Evolutionary conservation across 1,284 basidiomycete genomes (phyloP).

Genomic region (Cryptococcus neoformans): DNA sequence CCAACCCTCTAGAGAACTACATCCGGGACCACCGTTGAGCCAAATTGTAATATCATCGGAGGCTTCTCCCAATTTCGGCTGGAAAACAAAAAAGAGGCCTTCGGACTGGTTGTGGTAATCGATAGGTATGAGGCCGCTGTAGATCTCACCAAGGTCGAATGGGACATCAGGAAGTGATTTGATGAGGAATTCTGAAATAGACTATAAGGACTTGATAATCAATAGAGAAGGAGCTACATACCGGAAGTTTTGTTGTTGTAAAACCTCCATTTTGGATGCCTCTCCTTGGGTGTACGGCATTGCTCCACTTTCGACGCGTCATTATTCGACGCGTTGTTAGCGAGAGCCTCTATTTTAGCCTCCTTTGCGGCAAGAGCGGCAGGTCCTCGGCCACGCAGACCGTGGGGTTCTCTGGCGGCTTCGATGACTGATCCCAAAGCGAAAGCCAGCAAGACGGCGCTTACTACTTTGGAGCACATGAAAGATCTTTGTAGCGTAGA

Average conservation of each 20-base stretch:
- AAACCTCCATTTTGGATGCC: neutral
- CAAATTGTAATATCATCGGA: conserved; percentile 32
- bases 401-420: neutral
- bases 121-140: conserved; percentile 23
- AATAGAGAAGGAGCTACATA: neutral
- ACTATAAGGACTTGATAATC: neutral
- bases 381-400: neutral
- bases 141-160: conserved; percentile 25
- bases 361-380: conserved; percentile 1
- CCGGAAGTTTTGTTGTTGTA: conserved; percentile 5
- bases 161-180: conserved; percentile 18
- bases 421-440: neutral
- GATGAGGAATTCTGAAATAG: conserved; percentile 16
- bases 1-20: conserved; percentile 71
- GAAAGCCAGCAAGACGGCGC: neutral
- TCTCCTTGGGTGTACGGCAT: neutral
- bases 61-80: conserved; percentile 18
- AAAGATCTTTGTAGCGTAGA: neutral
- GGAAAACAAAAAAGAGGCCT: conserved; percentile 20
- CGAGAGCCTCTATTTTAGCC: neutral
- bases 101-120: conserved; percentile 13
- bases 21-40: conserved; percentile 44
- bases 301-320: neutral
- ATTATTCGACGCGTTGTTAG: neutral
- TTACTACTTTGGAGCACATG: conserved; percentile 1